Percentiles rank a stretch among this genome's conserved stretches.
phyloP scores from a whole-genome alignment of 2,329 filamentous ascomycete genomes.

The Massarina eburnea region DNA sequence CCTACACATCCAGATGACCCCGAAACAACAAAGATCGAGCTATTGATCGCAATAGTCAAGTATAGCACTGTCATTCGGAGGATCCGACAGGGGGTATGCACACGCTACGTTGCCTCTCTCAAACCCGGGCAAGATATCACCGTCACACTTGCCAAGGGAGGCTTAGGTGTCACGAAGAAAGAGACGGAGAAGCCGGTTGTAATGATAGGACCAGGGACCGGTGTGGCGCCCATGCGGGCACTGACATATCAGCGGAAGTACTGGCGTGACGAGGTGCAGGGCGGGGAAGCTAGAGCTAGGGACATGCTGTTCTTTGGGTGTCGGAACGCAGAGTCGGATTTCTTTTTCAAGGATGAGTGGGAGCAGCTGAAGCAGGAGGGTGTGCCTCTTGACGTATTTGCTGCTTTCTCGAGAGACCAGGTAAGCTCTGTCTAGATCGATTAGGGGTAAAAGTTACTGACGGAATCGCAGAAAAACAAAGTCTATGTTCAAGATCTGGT shows the following conservation, averaged over 20 bases:
- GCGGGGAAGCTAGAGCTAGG: slow-evolving; percentile 7
- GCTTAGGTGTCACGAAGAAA: slow-evolving; percentile 42
- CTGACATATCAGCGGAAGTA: slow-evolving; percentile 71
- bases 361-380: slow-evolving; percentile 44
- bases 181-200: slow-evolving; percentile 64
- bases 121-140: slow-evolving; percentile 58
- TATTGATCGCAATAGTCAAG: slow-evolving; percentile 85
- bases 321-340: slow-evolving; percentile 73
- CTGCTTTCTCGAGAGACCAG: slow-evolving; percentile 73
- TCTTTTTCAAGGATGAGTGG: slow-evolving; percentile 82
- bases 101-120: slow-evolving; percentile 76
- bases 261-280: slow-evolving; percentile 36
- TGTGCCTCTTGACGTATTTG: slow-evolving; percentile 55
- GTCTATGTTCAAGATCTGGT: slow-evolving; percentile 70
- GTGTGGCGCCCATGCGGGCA: slow-evolving; percentile 79
- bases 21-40: slow-evolving; percentile 59
- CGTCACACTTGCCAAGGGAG: slow-evolving; percentile 59
- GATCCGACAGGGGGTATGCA: slow-evolving; percentile 84
- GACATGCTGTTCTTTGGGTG: slow-evolving; percentile 79
- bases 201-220: slow-evolving; percentile 82
- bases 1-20: slow-evolving; percentile 4
- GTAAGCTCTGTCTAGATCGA: slow-evolving; percentile 16
- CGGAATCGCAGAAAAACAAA: slow-evolving; percentile 49
- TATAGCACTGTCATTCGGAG: slow-evolving; percentile 86
- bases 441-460: not conserved